Base-by-base conservation (phyloP, 495 filamentous ascomycete species). In the Monascus purpureus region DNA sequence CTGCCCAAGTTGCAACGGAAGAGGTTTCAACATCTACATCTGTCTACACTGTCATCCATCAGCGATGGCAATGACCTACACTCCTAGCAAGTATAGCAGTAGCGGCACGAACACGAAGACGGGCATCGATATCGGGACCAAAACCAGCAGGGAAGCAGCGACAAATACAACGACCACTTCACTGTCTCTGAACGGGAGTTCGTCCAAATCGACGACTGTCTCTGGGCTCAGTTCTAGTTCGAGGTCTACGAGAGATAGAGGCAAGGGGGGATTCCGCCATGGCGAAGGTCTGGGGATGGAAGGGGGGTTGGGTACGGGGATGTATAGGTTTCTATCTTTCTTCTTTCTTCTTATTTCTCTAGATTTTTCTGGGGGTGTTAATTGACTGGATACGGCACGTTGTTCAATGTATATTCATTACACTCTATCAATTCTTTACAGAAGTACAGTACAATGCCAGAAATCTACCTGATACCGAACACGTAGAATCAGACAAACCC, bases 11-110 rank as follows among this genome's bases (percentile, higher is more conserved):
- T 62, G 57, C 28, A 43, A 43, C 7, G 57, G 57, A 16, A 45
- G 46, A 2, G 57, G 57, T 17, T 58, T 59, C 34, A 56, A 45
- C 27, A 48, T 58, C n/a, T 58, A 44, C 29, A 33, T 49, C 23
- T 62, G 57, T 28, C 28, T 36, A 14, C 57, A 52, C 31, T 62
- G 57, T 36, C 49, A 59, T 25, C 51, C 55, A n/a, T 34, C 45
- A 8, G 44, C 41, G 6, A 47, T 40, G 9, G 41, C 40, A 6
- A 30, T 45, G 13, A n/a, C n/a, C n/a, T n/a, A n/a, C n/a, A n/a
- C n/a, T n/a, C n/a, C n/a, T n/a, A n/a, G 29, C 41, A 7, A 35
- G 26, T 19, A 17, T 17, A 8, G 16, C n/a, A 31, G 25, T 23
- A 33, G 29, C 23, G 11, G 19, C 4, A 35, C 20, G 20, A 22